phyloP scores from a whole-genome alignment of 140 eudicot genomes.

The Flaveria floridana region DNA sequence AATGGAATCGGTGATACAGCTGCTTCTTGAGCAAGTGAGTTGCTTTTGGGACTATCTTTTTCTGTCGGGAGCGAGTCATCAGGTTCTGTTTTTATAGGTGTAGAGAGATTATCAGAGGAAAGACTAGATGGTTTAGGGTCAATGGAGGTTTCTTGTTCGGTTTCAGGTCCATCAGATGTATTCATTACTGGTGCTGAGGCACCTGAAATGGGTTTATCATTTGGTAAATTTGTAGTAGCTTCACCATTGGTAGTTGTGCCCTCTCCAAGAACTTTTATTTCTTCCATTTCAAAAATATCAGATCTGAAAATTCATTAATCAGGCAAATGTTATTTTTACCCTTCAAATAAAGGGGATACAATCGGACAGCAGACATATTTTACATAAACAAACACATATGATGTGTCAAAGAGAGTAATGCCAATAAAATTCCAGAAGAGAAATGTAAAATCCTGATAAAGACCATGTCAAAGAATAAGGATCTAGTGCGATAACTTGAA shows the following conservation, averaged over 20 bases:
- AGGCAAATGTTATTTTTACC: conserved; percentile 13
- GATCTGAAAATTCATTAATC: conserved; percentile 37
- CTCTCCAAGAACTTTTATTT: conserved; percentile 38
- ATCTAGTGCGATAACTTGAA: background rate
- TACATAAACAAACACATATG: background rate
- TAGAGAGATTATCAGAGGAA: conserved; percentile 23
- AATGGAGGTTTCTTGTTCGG: conserved; percentile 22
- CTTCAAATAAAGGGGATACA: background rate
- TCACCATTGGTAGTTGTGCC: conserved; percentile 33
- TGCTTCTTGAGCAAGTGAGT: conserved; percentile 31
- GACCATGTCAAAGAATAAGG: background rate
- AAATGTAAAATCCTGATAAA: background rate
- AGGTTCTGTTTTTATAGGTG: conserved; percentile 31
- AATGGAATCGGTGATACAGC: conserved; percentile 26
- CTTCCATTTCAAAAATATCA: conserved; percentile 42
- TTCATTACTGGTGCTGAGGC: conserved; percentile 18
- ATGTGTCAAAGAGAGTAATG: background rate
- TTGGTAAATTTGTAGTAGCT: conserved; percentile 17
- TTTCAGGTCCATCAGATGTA: conserved; percentile 33
- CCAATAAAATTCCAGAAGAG: background rate
- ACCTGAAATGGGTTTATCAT: conserved; percentile 25
- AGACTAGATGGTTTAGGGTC: conserved; percentile 25
- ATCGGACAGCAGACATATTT: background rate
- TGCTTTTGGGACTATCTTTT: conserved; percentile 29
- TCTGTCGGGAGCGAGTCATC: conserved; percentile 7